Conservation (phyloP, 768 basidiomycete species). For the Leccinum uliginosum region DNA sequence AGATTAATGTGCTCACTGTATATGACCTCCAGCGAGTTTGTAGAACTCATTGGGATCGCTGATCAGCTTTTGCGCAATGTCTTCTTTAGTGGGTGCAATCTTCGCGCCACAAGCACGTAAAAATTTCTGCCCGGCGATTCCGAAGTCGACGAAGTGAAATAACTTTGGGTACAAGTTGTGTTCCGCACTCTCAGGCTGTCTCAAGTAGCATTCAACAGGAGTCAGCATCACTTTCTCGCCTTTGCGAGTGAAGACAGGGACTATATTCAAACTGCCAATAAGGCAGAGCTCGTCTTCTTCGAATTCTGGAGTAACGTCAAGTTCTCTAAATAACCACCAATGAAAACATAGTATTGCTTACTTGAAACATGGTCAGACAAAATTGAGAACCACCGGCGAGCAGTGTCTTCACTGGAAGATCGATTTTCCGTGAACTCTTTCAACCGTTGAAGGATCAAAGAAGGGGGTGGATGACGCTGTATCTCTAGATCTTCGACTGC, state of each 20-base stretch:
- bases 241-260: conserved; percentile 46
- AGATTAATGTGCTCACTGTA: conserved; percentile 30
- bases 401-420: conserved; percentile 47
- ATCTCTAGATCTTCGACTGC: conserved; percentile 59
- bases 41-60: conserved; percentile 66
- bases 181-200: conserved; percentile 38
- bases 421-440: conserved; percentile 48
- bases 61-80: conserved; percentile 64
- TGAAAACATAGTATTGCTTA: conserved; percentile 30
- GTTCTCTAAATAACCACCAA: neutral
- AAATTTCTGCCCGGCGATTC: conserved; percentile 74
- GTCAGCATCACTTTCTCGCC: conserved; percentile 42
- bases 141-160: conserved; percentile 87
- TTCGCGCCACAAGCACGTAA: conserved; percentile 79
- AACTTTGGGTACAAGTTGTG: conserved; percentile 67
- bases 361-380: conserved; percentile 57
- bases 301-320: conserved; percentile 43
- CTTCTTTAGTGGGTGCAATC: conserved; percentile 77
- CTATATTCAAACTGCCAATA: conserved; percentile 54
- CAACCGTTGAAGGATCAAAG: conserved; percentile 44
- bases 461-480: conserved; percentile 57
- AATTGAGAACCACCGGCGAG: conserved; percentile 58
- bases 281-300: conserved; percentile 42
- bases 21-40: conserved; percentile 59
- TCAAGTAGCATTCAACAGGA: conserved; percentile 67